Conservation (phyloP, 306 rosid genomes). For the Sicyos baderoa region DNA sequence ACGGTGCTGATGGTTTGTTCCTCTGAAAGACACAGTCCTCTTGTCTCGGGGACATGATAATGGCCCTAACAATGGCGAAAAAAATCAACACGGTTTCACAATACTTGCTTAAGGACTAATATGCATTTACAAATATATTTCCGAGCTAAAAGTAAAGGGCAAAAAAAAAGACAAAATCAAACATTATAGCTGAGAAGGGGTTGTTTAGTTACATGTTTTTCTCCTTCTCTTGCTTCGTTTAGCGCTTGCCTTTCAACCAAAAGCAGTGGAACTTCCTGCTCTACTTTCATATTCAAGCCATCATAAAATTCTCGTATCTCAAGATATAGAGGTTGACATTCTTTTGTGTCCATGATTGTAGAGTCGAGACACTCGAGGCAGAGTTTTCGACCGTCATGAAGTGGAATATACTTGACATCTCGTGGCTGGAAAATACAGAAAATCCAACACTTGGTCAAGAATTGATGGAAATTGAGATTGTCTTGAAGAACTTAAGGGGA, state of each 20-base stretch:
- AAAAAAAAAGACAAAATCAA: not conserved
- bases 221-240: constrained; percentile 97
- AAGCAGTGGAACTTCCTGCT: constrained; percentile 85
- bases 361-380: constrained; percentile 93
- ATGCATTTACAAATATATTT: not conserved
- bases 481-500: not conserved
- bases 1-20: constrained; percentile 60
- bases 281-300: constrained; percentile 74
- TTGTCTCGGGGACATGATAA: constrained; percentile 55
- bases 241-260: constrained; percentile 95
- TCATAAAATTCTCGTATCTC: constrained; percentile 82
- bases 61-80: constrained; percentile 35
- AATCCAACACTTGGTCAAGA: constrained; percentile 17
- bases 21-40: constrained; percentile 64
- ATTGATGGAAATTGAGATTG: not conserved
- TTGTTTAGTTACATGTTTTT: constrained; percentile 60
- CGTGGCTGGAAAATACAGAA: constrained; percentile 45
- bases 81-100: not conserved
- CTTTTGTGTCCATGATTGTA: constrained; percentile 76
- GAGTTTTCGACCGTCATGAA: constrained; percentile 86
- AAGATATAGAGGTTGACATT: constrained; percentile 76
- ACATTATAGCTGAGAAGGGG: constrained; percentile 14
- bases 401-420: constrained; percentile 57
- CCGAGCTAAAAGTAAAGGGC: not conserved
- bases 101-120: not conserved